Base-by-base conservation (phyloP, 306 rosid genomes). In the Fragaria ananassa region DNA sequence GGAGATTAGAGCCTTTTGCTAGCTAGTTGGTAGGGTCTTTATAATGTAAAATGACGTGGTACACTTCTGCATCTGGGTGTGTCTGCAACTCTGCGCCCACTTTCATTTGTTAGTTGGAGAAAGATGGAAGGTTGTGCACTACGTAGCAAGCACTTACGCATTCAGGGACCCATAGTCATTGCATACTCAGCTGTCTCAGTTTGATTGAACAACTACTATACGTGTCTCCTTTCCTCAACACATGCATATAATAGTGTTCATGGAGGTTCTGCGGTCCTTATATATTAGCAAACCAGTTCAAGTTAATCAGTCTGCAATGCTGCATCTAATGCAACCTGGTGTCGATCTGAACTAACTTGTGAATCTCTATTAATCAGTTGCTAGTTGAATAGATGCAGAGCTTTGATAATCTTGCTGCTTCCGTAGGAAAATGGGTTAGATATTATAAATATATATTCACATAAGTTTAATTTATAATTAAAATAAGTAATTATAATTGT, bases 171-270 rank as follows among this genome's bases (percentile, higher is more conserved):
- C 83, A 84, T 71, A 47, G 74, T 74, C 71, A 74, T 77, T 84
- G 82, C 34, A 61, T 76, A 78, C 58, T 50, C 74, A 49, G 46
- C 61, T 29, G 62, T 70, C 62, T 82, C 87, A 80, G 82, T 76
- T 75, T 85, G 85, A 80, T 77, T 81, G 82, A 85, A 78, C 86
- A 50, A 62, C 78, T 78, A 64, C 72, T 57, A 50, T 74, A 57
- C 71, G 62, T 62, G 83, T 77, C 77, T 81, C 72, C 57, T 19
- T 63, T 74, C 31, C 46, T 31, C 29, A 58, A 71, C 27, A 31
- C 70, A 64, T 34, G 4, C 42, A 31, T 29, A 6, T 14, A 29
- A 6, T 31, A 3, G 27, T 35, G 4, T 64, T 64, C 46, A 64
- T 18, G 14, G n/a, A 35, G 23, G 7, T 61, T 61, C 66, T 29